Conservation (phyloP, 257 asterid genomes). For the Galeopsis tetrahit region DNA sequence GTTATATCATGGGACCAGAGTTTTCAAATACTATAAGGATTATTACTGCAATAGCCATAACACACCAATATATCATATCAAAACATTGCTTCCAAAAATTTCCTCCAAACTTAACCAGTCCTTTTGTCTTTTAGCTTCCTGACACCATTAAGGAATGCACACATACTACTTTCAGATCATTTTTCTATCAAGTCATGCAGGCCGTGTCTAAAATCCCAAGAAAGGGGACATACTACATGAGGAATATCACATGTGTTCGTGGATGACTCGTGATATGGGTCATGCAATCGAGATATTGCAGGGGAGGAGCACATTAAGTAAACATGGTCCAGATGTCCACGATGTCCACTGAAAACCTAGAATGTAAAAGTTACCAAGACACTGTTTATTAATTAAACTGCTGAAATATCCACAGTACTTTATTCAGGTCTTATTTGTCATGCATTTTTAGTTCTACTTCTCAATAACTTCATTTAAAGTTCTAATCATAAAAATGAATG, state of each 20-base stretch:
- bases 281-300: too few relatives aligned
- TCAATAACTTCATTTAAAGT: background rate
- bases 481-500: background rate
- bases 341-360: too few relatives aligned
- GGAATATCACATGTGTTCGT: conserved; percentile 1
- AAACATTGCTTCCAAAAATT: background rate
- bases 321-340: too few relatives aligned
- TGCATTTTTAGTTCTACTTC: too few relatives aligned
- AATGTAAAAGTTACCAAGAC: too few relatives aligned
- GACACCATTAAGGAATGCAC: conserved; percentile 21
- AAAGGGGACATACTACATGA: background rate
- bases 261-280: too few relatives aligned
- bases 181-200: conserved; percentile 11
- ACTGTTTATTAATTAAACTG: too few relatives aligned
- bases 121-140: background rate
- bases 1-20: conserved; percentile 36
- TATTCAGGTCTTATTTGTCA: too few relatives aligned
- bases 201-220: background rate
- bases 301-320: too few relatives aligned
- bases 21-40: conserved; percentile 24
- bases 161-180: conserved; percentile 1
- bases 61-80: conserved; percentile 14
- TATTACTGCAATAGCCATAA: conserved; percentile 19
- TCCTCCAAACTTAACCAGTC: background rate
- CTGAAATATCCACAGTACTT: too few relatives aligned